Base-by-base conservation (phyloP, 208 protist genomes). In the Trypanosoma congolense region DNA sequence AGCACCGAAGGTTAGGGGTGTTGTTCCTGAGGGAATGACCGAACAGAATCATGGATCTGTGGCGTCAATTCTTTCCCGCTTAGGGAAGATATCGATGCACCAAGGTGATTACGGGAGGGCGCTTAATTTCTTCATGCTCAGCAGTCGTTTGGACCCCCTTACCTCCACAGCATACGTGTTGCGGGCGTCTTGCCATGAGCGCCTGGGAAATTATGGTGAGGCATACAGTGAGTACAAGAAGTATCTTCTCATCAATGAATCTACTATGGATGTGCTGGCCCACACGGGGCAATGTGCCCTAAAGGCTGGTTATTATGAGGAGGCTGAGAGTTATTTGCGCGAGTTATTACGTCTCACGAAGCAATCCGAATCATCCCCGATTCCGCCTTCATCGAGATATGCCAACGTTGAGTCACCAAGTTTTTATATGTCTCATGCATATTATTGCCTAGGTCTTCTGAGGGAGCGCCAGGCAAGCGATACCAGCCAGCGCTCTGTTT, bases 151-250 rank as follows among this genome's bases (percentile, higher is more conserved):
- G 0, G 73, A 90, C 35, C 87, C 87, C 1, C 63, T 91, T 8
- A 67, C 57, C n/a, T 55, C 80, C 18, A 70, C 80, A 19, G 76
- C 62, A 40, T 95, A 92, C 58, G 70, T 73, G 29, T 57, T 90
- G 38, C 80, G 87, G 47, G 87, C 76, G 21, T 64, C 76, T 16
- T 95, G 87, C 64, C 78, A 77, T n/a, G 87, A 91, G 69, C 52
- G 72, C 18, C 56, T 92, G 26, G 54, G 54, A 12, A 63, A 67
- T 41, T 64, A 70, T 30, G 42, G 48, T 0, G 53, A 62, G 40
- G 87, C 87, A 18, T 88, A 77, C 52, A 74, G 76, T 24, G 83
- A 95, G 67, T 92, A 86, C 56, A 67, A 76, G 41, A 92, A 95
- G 65, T 92, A 92, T 68, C 68, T 95, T 43, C 83, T 75, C 55